Percentiles rank a stretch among this genome's conserved stretches.
phyloP scores from a whole-genome alignment of 108 stramenopile species.

The Fistulifera solaris region DNA sequence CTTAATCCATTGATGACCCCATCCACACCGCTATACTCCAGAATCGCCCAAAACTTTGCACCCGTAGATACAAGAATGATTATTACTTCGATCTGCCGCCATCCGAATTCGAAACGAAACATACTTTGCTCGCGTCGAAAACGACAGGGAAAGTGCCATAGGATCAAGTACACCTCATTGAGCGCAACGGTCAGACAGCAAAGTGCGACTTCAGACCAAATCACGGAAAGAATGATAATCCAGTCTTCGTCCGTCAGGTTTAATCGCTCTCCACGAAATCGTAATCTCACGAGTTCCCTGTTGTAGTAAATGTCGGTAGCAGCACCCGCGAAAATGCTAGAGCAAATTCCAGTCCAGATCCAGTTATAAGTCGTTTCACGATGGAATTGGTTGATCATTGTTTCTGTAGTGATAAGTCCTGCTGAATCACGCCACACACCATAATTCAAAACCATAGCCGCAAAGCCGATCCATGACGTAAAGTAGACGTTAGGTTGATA shows the following conservation, averaged over 20 bases:
- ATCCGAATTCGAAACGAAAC: conserved; percentile 18
- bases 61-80: conserved; percentile 14
- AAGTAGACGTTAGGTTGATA: conserved; percentile 64
- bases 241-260: conserved; percentile 16
- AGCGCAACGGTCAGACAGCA: conserved; percentile 17
- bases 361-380: conserved; percentile 27
- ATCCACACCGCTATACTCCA: conserved; percentile 31
- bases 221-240: conserved; percentile 17
- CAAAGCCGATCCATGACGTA: conserved; percentile 56
- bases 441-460: conserved; percentile 19
- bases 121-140: background rate
- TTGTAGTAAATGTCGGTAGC: conserved; percentile 31
- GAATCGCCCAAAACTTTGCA: conserved; percentile 22
- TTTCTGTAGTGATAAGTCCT: conserved; percentile 15
- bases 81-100: conserved; percentile 29
- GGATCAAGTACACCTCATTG: conserved; percentile 17
- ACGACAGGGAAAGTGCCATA: conserved; percentile 7
- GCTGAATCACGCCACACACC: conserved; percentile 41
- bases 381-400: conserved; percentile 1
- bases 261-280: conserved; percentile 10
- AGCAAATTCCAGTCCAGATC: conserved; percentile 27
- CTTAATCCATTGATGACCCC: conserved; percentile 36
- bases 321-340: conserved; percentile 21
- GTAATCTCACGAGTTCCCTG: conserved; percentile 17
- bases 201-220: conserved; percentile 25